Evolutionary conservation across 495 filamentous ascomycete species (phyloP), one percentile per base, ranked within the genome.

Genomic region (Paragyromitra xinjiangensis): DNA sequence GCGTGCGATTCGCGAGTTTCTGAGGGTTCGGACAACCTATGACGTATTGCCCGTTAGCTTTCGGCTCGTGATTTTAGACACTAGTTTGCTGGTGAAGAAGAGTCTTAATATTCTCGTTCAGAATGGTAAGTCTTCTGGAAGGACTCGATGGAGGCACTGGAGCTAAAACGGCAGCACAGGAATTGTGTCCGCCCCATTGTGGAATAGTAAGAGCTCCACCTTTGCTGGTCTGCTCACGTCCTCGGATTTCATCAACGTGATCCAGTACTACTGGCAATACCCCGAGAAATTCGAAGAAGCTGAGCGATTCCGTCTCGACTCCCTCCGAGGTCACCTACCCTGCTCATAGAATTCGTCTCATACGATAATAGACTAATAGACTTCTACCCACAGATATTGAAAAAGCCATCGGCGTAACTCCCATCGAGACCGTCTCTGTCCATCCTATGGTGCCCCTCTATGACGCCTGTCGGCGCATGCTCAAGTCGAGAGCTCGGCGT

Each of bases 181-280:
- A 83, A 98, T 99, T 84, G 95, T 99, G 58, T 99, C 95, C 53
- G 95, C 95, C 26, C 95, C 95, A 34, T 87, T 99, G 77, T 99
- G 95, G 95, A 95, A 99, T 84, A 97, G 94, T 42, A 93, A 93
- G 69, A 92, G 91, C 4, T 97, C 94, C 34, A 93, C 91, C 26
- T 99, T 98, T 83, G 95, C 96, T 29, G 95, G 95, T 64, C 87
- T 98, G 29, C 88, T 99, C 81, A 98, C 95, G 24, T 96, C 93
- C 59, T 95, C 93, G 75, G 95, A 99, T 84, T 99, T 95, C 84
- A 92, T 99, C 86, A 99, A 99, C 83, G 92, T 99, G 69, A 96
- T 99, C 66, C 96, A 98, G 85, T 99, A 98, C 84, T 98, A 98
- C 86, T 98, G 95, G 90, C 95, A 98, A 85, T 97, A 95, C 80